A percentile compares a stretch with the other conserved stretches of the same genome.
phyloP scores from a whole-genome alignment of 768 basidiomycete genomes.

The Leccinellum luteum region DNA sequence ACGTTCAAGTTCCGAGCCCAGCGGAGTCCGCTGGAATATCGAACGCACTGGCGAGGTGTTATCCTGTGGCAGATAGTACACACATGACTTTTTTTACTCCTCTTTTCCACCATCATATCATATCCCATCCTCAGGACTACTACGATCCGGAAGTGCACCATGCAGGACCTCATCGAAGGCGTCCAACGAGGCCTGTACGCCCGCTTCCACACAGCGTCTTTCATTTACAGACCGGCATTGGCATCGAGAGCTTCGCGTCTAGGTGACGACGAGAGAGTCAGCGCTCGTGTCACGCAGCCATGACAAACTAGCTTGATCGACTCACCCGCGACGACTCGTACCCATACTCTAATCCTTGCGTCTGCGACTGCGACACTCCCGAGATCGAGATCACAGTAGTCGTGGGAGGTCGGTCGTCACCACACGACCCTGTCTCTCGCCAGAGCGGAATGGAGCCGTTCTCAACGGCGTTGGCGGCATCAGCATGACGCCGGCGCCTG shows the following conservation, averaged over 20 bases:
- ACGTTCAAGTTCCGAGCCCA: neutral
- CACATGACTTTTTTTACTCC: neutral
- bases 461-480: neutral
- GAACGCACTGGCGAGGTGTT: neutral
- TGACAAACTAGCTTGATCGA: neutral
- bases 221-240: neutral
- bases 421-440: slow-evolving; percentile 1
- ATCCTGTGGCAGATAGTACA: neutral
- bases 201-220: neutral
- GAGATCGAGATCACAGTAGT: neutral
- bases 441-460: slow-evolving; percentile 5
- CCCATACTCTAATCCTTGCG: neutral
- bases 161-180: neutral
- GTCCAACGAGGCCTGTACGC: slow-evolving; percentile 9
- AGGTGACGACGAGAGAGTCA: neutral
- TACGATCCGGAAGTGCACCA: neutral
- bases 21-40: neutral
- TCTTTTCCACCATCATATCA: neutral
- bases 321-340: slow-evolving; percentile 6
- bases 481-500: neutral
- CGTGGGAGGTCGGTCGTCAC: neutral
- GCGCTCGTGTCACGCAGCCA: neutral
- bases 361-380: neutral
- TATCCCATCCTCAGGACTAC: neutral
- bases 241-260: slow-evolving; percentile 6